Base-by-base conservation (phyloP, 495 filamentous ascomycete species). In the Elasticomyces elasticus region DNA sequence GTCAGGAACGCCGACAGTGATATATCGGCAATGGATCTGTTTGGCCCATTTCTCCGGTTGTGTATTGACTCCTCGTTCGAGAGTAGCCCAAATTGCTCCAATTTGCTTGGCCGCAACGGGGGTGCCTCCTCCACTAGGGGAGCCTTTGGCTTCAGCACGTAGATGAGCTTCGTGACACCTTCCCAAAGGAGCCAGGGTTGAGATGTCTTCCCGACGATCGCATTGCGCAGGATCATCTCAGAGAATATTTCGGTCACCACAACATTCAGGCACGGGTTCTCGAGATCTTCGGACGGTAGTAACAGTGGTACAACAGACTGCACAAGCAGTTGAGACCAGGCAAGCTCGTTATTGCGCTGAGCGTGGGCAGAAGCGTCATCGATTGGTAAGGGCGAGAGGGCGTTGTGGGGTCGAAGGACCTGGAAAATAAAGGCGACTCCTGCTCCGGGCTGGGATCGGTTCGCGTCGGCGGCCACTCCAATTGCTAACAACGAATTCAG, bases 121-220 rank as follows among this genome's bases (percentile, higher is more conserved):
- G 13, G 26, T 10, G 30, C 1, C 33, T 30, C 40, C 19, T 17
- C 24, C 15, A 11, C 6, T 19, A 12, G 20, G 12, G 20, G 20
- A 45, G 42, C 10, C 2, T 49, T 49, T 1, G 56, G 52, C 37
- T 54, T 42, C 6, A 58, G 31, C 9, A 40, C 17, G 26, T 74
- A 73, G 44, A 78, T 64, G 23, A 80, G 58, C 64, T 83, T 94
- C 55, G 79, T 83, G 59, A 90, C 76, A 51, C 77, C 77, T 63
- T 89, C 85, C 81, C 84, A 94, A 55, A 96, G 69, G 61, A 95
- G 77, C 83, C 84, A 87, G 22, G 85, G 84, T 69, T 96, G 82
- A 63, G 83, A 91, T 54, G 83, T 73, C 64, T 78, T 89, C 55
- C 82, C 86, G 51, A 82, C 80, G 49, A 97, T 70, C 48, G 79